Evolutionary conservation across 371 early-diverging fungal species (phyloP), one percentile per base, ranked within the genome.

Genomic region (Mortierella sp.): DNA sequence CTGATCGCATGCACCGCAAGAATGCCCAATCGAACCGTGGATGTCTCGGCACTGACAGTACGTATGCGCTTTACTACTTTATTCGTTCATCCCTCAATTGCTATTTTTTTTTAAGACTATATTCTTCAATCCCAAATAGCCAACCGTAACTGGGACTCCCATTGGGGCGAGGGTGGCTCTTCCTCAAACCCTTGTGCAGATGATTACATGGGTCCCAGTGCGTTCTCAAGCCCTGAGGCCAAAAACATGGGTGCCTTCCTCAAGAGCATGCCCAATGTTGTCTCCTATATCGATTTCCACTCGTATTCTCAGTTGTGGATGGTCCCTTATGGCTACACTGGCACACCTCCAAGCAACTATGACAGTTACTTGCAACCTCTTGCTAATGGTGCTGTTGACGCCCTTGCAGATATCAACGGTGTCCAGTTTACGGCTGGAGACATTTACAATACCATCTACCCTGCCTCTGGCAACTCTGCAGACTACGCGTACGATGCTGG

Each of bases 1-100:
- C 74, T 5, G 68, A 85, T 65, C 84, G 92, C 19, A 70, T 90
- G 67, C 90, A 90, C 88, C 79, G 92, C 68, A 92, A 92, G 84
- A 90, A 89, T 83, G 79, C 89, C 16, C 74, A 81, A 43, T 16
- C 47, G 48, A 81, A 72, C 63, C 67, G 76, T 5, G 82, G 76
- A 59, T 81, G 82, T 58, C 58, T 66, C n/a, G 82, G 82, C 24
- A 81, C 82, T 65, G 82, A 81, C 70, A 74, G 79, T 79, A 70
- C 58, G 79, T 72, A 28, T 28, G 2, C 28, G 28, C 28, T 28
- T 28, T 28, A 28, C 28, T 28, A 28, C 28, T 28, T 28, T 28
- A 28, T 2, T 28, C 1, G 28, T 28, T 28, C 28, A 28, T 13
- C 79, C 79, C 28, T 48, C 67, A 50, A 2, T 28, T 28, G 28